Evolutionary conservation across 2,329 filamentous ascomycete genomes (phyloP), one percentile per base, ranked within the genome.

Genomic region (Talaromyces sp.): DNA sequence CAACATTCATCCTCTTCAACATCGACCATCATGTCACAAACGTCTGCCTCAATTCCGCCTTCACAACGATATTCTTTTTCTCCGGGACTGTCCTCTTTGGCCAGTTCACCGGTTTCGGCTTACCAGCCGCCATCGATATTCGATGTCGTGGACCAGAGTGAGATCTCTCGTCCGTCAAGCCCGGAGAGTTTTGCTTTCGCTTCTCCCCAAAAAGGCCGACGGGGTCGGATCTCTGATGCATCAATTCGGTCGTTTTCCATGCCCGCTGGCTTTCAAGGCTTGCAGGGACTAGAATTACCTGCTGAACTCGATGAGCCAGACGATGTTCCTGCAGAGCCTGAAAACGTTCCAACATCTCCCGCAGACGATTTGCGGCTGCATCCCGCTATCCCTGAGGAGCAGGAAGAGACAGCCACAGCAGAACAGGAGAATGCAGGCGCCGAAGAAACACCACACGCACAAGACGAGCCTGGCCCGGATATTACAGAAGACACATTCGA

Each of bases 91-190:
- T 91, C 89, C 1, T 96, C 93, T 0, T 82, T 89, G 1, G 88
- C 92, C 1, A 92, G 88, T 67, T 97, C 93, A 4, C 93, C 95
- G 0, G 84, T 82, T 51, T 95, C 91, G 1, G 86, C 86, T 31
- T 86, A 86, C 64, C 85, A 88, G 19, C 84, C 84, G 56, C 91
- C 84, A 13, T 86, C 90, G 0, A 80, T 96, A 53, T 97, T 96
- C 68, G 93, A 97, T 71, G 83, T 86, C 32, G 77, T 84, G 11
- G 85, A 89, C 65, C 82, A 81, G 64, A 82, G 77, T 52, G 88
- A 90, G 56, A 87, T 84, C 3, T 92, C 90, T 11, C 83, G 87
- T 54, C 90, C 93, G 0, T 88, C 86, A 0, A 97, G 93, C 41
- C 93, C 95, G 0, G 87, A 89, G 17, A 96, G 91, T 1, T 88